phyloP scores from a whole-genome alignment of 768 basidiomycete species.

The Lactarius pseudohatsudake region DNA sequence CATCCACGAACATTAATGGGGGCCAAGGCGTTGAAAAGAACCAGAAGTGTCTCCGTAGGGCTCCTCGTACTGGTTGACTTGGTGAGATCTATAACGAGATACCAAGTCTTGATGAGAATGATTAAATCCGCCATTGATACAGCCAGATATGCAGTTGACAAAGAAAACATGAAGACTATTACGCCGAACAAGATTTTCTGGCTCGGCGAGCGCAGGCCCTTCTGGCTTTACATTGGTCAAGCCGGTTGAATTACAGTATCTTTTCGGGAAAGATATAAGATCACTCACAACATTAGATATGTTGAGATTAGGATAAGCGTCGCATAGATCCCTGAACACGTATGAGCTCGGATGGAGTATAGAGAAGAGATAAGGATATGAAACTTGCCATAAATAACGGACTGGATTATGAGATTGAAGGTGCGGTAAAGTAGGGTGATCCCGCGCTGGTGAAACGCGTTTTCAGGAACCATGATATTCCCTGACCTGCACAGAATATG shows the following conservation, averaged over 20 bases:
- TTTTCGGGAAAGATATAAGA: not conserved
- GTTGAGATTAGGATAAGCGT: not conserved
- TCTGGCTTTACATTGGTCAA: not conserved
- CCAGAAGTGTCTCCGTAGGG: not conserved
- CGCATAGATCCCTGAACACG: not conserved
- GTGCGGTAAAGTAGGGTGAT: not conserved
- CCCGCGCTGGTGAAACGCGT: not conserved
- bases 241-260: too few species aligned
- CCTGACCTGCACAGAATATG: not conserved
- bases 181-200: not conserved
- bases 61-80: not conserved
- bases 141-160: not conserved
- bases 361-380: not conserved
- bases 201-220: not conserved
- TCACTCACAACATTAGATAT: not conserved
- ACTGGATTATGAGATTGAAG: not conserved
- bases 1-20: not conserved
- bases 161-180: conserved; percentile 1
- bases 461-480: not conserved
- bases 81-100: not conserved
- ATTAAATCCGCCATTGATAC: not conserved
- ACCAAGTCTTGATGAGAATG: not conserved
- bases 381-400: not conserved
- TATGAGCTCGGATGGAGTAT: not conserved
- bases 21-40: not conserved